A percentile compares a stretch with the other conserved stretches of the same genome.
Evolutionary conservation across 2,329 filamentous ascomycete species (phyloP).

Genomic region (Epichloe typhina): DNA sequence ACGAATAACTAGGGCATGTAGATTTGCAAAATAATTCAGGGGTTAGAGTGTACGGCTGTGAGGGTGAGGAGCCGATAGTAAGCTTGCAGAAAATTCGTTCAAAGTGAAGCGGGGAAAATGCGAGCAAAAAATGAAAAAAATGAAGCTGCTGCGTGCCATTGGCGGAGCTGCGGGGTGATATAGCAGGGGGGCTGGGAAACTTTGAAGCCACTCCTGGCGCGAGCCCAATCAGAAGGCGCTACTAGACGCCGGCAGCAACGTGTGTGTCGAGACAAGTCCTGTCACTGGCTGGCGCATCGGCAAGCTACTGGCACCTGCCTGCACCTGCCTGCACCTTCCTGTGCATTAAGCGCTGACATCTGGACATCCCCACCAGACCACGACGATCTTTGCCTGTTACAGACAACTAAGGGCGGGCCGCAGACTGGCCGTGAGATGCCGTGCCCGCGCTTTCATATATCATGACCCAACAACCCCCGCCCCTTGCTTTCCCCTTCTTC

Average conservation of each 20-base stretch:
- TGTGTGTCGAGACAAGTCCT: neutral
- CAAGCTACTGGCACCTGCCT: constrained; percentile 1
- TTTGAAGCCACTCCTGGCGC: neutral
- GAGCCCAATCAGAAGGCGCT: constrained; percentile 10
- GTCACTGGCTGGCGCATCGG: constrained; percentile 3
- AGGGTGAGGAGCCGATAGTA: too few relatives aligned
- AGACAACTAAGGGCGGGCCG: neutral
- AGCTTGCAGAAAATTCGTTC: too few relatives aligned
- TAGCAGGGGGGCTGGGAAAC: neutral
- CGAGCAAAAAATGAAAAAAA: too few relatives aligned
- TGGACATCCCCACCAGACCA: neutral
- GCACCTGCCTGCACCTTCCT: neutral
- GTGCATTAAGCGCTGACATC: constrained; percentile 1
- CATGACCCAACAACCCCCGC: constrained; percentile 5
- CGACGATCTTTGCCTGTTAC: too few relatives aligned
- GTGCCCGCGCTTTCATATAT: neutral
- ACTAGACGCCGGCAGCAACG: constrained; percentile 12
- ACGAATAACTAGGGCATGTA: too few relatives aligned
- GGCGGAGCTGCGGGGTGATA: neutral
- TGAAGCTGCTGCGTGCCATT: neutral
- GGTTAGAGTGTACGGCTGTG: too few relatives aligned
- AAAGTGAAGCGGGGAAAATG: too few relatives aligned
- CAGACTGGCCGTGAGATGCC: neutral
- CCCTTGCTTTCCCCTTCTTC: constrained; percentile 25
- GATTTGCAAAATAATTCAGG: too few relatives aligned